These are phyloP conservation scores for Prunus kanzakura DNA, from an alignment of 306 rosid genomes.

Conservation along the genomic window DNA sequence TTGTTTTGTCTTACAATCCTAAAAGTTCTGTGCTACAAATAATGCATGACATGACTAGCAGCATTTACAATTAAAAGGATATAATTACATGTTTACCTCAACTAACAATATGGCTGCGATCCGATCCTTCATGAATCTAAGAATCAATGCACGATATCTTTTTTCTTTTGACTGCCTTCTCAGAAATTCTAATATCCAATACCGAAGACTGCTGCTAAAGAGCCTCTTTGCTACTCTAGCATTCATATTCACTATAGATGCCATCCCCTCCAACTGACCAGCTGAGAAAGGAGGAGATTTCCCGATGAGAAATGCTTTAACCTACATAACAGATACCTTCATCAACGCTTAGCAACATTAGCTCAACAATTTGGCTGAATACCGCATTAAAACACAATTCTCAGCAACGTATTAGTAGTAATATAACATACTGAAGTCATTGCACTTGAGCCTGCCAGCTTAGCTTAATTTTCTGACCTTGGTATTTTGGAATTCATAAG, in stretches of 20 bases:
- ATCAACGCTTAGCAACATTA: background rate
- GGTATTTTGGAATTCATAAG: background rate
- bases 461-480: background rate
- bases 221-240: constrained; percentile 69
- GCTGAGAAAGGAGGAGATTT: constrained; percentile 71
- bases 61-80: constrained; percentile 1
- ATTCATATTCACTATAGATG: constrained; percentile 58
- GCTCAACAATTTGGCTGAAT: constrained; percentile 5
- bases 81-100: constrained; percentile 57
- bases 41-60: background rate
- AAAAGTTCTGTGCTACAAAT: background rate
- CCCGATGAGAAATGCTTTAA: constrained; percentile 80
- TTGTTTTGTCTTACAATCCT: background rate
- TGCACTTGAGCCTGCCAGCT: background rate
- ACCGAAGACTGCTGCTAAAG: constrained; percentile 64
- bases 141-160: constrained; percentile 69
- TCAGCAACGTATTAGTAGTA: background rate
- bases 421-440: background rate
- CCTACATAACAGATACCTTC: constrained; percentile 37
- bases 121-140: constrained; percentile 81
- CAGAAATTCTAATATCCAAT: constrained; percentile 87
- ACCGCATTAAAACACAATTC: background rate
- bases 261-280: constrained; percentile 81
- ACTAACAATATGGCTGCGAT: constrained; percentile 70
- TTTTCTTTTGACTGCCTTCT: constrained; percentile 75